Evolutionary conservation across 2,329 filamentous ascomycete genomes (phyloP).

Genomic region (Ophiostoma sp.): DNA sequence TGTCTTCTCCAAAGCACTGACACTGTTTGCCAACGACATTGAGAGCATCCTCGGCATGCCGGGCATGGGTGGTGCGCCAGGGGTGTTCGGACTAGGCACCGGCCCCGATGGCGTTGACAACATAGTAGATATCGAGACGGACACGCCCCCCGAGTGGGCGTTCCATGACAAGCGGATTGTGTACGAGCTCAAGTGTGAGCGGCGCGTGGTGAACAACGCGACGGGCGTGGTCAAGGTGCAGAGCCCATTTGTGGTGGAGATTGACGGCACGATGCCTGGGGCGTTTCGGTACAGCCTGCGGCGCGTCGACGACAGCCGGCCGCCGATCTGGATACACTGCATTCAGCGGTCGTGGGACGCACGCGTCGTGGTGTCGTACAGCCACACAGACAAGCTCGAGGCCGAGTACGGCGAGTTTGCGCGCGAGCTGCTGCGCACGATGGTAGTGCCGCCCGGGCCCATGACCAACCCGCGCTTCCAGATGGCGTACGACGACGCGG

Average conservation of each 20-base stretch:
- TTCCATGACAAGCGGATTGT: slow-evolving; percentile 25
- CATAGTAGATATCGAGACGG: background rate
- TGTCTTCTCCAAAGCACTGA: slow-evolving; percentile 32
- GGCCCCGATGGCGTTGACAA: background rate
- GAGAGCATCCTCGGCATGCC: slow-evolving; percentile 19
- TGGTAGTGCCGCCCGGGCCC: slow-evolving; percentile 26
- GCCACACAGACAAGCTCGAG: slow-evolving; percentile 25
- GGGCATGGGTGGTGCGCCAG: background rate
- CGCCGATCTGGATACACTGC: slow-evolving; percentile 31
- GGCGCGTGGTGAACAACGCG: background rate
- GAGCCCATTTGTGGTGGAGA: slow-evolving; percentile 28
- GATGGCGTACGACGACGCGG: slow-evolving; percentile 21
- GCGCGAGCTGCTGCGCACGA: slow-evolving; percentile 27
- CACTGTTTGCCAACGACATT: slow-evolving; percentile 28
- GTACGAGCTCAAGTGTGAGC: slow-evolving; percentile 29
- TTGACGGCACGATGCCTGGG: slow-evolving; percentile 24
- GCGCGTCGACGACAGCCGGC: slow-evolving; percentile 21
- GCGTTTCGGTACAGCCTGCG: slow-evolving; percentile 29
- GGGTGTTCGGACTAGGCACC: too few relatives aligned
- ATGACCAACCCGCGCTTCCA: slow-evolving; percentile 21
- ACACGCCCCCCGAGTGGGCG: slow-evolving; percentile 9
- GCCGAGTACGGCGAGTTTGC: slow-evolving; percentile 29
- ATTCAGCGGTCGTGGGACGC: slow-evolving; percentile 33
- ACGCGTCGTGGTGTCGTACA: slow-evolving; percentile 28
- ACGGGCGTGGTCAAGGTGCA: background rate